These are phyloP conservation scores for Acidiella bohemica DNA, from an alignment of 495 filamentous ascomycete species.

Conservation along the genomic window DNA sequence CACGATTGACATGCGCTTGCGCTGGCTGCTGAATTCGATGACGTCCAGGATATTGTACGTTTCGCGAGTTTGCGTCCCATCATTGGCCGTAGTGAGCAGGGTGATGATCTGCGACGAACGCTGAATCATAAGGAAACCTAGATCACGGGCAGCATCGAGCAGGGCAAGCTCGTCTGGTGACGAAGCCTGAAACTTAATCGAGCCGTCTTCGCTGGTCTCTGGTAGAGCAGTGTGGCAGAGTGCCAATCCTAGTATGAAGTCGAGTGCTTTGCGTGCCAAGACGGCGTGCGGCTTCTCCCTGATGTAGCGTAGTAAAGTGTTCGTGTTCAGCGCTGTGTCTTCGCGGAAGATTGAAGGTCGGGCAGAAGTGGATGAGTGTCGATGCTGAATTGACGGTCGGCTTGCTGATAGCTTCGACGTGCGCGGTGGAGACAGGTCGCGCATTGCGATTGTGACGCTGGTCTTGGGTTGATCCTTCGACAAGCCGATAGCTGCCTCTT, in stretches of 20 bases:
- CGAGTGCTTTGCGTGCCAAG: slow-evolving; percentile 64
- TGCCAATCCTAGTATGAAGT: slow-evolving; percentile 77
- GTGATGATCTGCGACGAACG: slow-evolving; percentile 47
- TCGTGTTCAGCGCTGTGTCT: slow-evolving; percentile 42
- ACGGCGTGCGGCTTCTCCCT: slow-evolving; percentile 58
- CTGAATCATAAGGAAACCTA: slow-evolving; percentile 71
- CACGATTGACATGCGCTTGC: slow-evolving; percentile 87
- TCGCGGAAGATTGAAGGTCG: background rate
- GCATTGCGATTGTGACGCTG: background rate
- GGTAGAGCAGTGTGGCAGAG: slow-evolving; percentile 87
- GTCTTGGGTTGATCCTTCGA: background rate
- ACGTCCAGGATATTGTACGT: slow-evolving; percentile 72
- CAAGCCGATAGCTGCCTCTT: background rate
- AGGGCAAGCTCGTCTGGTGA: slow-evolving; percentile 90
- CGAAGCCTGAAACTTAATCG: slow-evolving; percentile 61
- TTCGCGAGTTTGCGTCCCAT: slow-evolving; percentile 40
- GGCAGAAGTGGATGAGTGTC: background rate
- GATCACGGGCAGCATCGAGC: slow-evolving; percentile 71
- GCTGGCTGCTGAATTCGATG: slow-evolving; percentile 82
- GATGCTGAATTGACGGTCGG: background rate
- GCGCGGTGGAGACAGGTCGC: no score
- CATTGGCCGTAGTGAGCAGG: slow-evolving; percentile 41
- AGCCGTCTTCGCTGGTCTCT: slow-evolving; percentile 50
- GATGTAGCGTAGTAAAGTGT: slow-evolving; percentile 64
- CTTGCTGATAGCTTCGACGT: slow-evolving; percentile 30